Percentiles rank a stretch among this genome's conserved stretches.
These are phyloP conservation scores for Linum usitatissimum DNA, from an alignment of 345 rosid genomes.

Conservation along the genomic window DNA sequence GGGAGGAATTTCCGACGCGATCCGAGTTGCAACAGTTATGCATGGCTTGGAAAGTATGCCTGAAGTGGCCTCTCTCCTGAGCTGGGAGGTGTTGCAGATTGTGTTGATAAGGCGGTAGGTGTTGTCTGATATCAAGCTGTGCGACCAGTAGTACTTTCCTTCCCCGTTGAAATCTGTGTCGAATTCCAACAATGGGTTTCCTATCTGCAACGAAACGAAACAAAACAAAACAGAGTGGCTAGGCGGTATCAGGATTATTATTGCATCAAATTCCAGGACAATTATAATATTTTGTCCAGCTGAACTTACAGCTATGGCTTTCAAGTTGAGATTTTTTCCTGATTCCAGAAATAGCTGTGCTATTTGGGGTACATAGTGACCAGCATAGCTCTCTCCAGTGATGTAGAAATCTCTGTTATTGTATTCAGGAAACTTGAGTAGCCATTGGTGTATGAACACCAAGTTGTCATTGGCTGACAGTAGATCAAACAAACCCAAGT, in stretches of 20 bases:
- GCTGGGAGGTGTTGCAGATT: conserved; percentile 28
- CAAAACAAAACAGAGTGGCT: no score
- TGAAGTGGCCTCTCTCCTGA: conserved; percentile 14
- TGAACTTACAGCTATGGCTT: conserved; percentile 38
- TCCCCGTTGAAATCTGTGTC: conserved; percentile 26
- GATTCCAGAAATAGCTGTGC: conserved; percentile 29
- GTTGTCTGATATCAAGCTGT: conserved; percentile 43
- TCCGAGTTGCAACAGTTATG: conserved; percentile 11
- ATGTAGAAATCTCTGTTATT: conserved; percentile 29
- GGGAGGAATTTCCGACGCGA: conserved; percentile 12
- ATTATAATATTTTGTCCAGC: no score
- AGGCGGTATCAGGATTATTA: neutral
- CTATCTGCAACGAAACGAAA: conserved; percentile 21
- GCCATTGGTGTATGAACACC: conserved; percentile 25
- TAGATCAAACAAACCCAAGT: no score
- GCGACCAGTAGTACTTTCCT: conserved; percentile 39
- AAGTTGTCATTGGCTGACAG: conserved; percentile 28
- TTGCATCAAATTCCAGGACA: no score
- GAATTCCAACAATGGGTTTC: conserved; percentile 41
- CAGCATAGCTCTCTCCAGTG: conserved; percentile 41
- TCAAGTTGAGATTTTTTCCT: conserved; percentile 23
- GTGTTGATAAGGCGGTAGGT: conserved; percentile 21
- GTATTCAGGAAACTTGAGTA: conserved; percentile 25
- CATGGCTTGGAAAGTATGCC: conserved; percentile 15
- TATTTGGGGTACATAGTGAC: conserved; percentile 51